Base-by-base conservation (phyloP, 225 moss, liverwort and hornwort genomes). In the Antitrichia curtipendula region DNA sequence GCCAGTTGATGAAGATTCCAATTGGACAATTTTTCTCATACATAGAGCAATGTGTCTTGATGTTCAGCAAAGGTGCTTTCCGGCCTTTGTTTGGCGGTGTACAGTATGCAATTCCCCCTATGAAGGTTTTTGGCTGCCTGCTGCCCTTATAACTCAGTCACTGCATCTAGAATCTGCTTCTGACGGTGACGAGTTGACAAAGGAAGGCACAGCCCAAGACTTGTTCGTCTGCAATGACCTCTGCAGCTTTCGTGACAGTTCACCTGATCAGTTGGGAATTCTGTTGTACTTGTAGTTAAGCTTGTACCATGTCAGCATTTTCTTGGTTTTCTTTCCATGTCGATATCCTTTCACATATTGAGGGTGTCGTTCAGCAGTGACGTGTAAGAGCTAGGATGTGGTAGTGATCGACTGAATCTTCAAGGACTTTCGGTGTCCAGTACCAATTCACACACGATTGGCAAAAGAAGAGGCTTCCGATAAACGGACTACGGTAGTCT, bases 201-300 rank as follows among this genome's bases (percentile, higher is more conserved):
- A 52, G 12, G 60, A 27, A 52, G 65, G 75, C n/a, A 85, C 75
- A 85, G 81, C 60, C 53, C 71, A 45, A 70, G 82, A 63, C 81
- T 70, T 60, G 56, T 78, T 79, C 18, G 32, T 72, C 83, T 82
- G 81, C 49, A 69, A 49, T 56, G 31, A 49, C 69, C 45, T 53
- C 66, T 69, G 68, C 68, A 66, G 66, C 86, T 70, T 22, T 69
- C 71, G 70, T 81, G 68, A 34, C 68, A 53, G 86, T 23, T 87
- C 84, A 81, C 66, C 66, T 85, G 53, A 61, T 47, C 45, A 40
- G 83, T 87, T 90, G 81, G 50, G 68, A 87, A 43, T 81, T 88
- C 54, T 85, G 85, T 83, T 90, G 84, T 87, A 75, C 90, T 88
- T 81, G 40, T 85, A 83, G 43, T 58, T 64, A 29, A 82, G 82